A percentile compares a stretch with the other conserved stretches of the same genome.
Evolutionary conservation across 805 yeast species (phyloP).

Genomic region (Phaffomyces antillensis): DNA sequence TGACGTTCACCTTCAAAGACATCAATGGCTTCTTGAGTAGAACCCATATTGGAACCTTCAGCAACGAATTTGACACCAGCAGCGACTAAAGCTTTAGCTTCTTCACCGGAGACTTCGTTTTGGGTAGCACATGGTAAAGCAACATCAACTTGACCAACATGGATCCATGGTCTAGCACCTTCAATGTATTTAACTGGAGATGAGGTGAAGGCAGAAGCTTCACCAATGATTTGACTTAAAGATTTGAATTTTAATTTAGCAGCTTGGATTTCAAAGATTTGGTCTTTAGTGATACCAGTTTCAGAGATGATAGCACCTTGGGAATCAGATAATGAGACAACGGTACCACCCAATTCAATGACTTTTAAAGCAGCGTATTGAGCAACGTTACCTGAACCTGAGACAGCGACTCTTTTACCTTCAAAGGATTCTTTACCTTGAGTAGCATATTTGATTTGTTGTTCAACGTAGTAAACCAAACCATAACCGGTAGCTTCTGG

Average conservation of each 20-base stretch:
- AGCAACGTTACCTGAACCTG: slow-evolving; percentile 99
- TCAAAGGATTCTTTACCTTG: slow-evolving; percentile 81
- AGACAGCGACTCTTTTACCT: slow-evolving; percentile 93
- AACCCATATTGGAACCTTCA: slow-evolving; percentile 99
- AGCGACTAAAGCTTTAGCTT: slow-evolving; percentile 89
- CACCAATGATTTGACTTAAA: slow-evolving; percentile 58
- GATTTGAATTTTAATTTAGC: slow-evolving; percentile 77
- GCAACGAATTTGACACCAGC: slow-evolving; percentile 92
- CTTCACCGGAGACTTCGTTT: slow-evolving; percentile 95
- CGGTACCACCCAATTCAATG: slow-evolving; percentile 94
- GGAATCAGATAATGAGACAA: slow-evolving; percentile 91
- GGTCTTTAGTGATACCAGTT: slow-evolving; percentile 78
- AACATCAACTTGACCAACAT: slow-evolving; percentile 86
- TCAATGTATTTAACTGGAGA: slow-evolving; percentile 69
- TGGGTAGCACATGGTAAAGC: slow-evolving; percentile 98
- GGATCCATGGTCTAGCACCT: slow-evolving; percentile 95
- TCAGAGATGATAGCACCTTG: slow-evolving; percentile 80
- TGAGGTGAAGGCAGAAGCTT: slow-evolving; percentile 50
- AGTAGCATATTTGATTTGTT: slow-evolving; percentile 93
- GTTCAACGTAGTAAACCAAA: slow-evolving; percentile 91
- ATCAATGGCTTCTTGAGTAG: slow-evolving; percentile 93
- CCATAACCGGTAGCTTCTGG: slow-evolving; percentile 99
- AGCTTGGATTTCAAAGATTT: slow-evolving; percentile 63
- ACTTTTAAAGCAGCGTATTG: slow-evolving; percentile 98
- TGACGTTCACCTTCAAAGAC: slow-evolving; percentile 82